These are phyloP conservation scores for Meira miltonrushii DNA, from an alignment of 1,284 basidiomycete species.

Conservation along the genomic window DNA sequence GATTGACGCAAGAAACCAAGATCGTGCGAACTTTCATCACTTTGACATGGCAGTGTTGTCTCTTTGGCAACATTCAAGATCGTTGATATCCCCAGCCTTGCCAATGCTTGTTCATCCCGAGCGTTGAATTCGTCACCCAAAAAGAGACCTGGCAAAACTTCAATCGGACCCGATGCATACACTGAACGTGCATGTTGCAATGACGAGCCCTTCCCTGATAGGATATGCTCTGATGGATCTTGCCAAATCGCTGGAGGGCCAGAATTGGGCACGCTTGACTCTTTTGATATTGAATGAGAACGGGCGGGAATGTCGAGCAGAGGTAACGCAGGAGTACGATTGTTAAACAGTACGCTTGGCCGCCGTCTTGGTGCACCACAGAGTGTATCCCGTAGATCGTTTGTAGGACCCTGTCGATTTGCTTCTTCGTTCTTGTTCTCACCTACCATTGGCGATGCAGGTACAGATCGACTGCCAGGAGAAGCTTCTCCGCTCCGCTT, in stretches of 20 bases:
- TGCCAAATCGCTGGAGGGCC: slow-evolving; percentile 34
- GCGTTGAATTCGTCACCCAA: slow-evolving; percentile 92
- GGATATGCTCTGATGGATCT: slow-evolving; percentile 44
- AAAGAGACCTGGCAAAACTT: slow-evolving; percentile 83
- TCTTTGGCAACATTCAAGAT: slow-evolving; percentile 88
- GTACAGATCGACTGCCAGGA: slow-evolving; percentile 28
- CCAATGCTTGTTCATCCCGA: slow-evolving; percentile 66
- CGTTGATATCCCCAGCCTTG: slow-evolving; percentile 69
- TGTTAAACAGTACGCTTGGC: slow-evolving; percentile 38
- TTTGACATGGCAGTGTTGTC: slow-evolving; percentile 30
- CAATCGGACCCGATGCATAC: slow-evolving; percentile 78
- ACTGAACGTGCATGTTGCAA: slow-evolving; percentile 43
- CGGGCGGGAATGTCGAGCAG: background rate
- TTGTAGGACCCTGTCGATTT: slow-evolving; percentile 13
- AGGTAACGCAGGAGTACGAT: background rate
- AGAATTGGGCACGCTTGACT: slow-evolving; percentile 12
- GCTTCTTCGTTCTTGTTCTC: slow-evolving; percentile 20
- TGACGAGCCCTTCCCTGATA: slow-evolving; percentile 43
- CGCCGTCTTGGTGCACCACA: slow-evolving; percentile 38
- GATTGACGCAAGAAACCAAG: background rate
- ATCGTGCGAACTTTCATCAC: background rate
- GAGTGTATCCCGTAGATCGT: slow-evolving; percentile 37
- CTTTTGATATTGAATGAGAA: background rate
- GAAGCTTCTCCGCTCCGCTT: slow-evolving; percentile 7
- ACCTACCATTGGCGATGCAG: slow-evolving; percentile 21